Evolutionary conservation across 805 yeast genomes (phyloP), one percentile per base, ranked within the genome.

Genomic region (Kodamaea restingae): DNA sequence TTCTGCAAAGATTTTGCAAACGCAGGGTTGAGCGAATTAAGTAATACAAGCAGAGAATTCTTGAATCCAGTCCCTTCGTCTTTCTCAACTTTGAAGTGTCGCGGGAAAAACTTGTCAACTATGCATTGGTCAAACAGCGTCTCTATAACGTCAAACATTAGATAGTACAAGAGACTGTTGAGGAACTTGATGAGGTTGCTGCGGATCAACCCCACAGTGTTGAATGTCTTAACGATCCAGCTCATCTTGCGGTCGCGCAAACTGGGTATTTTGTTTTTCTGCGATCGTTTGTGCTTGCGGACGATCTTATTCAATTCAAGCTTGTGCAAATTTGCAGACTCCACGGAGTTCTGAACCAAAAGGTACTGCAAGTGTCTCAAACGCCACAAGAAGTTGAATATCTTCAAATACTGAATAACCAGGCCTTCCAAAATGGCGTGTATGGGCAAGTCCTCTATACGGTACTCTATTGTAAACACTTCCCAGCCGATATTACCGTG

Each of bases 401-500:
- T 75, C 48, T 84, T 75, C 37, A 88, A 65, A 56, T 91, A 91
- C 42, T 59, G 58, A 1, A 51, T 47, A 42, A 47, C 42, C 18
- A 49, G 46, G 37, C 56, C 48, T 39, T 67, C 43, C 51, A 61
- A 33, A 56, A 68, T 41, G 2, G 54, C 46, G 26, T 75, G 73
- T 27, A 81, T 64, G 12, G 91, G 65, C 3, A 84, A 70, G 18
- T 73, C 65, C 7, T 77, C 71, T 8, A 77, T 51, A 39, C 74
- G 66, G 57, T 85, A 93, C 54, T 88, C 97, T 26, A 90, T 63
- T 0, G 96, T 87, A 56, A 91, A 90, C 2, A 85, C 88, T 54
- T 90, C 95, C 96, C 96, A 90, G 1, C 96, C 96, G 36, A 78
- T 61, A 20, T 80, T 76, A 0, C 87, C 72, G 48, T 81, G 86